Evolutionary conservation across 2,329 filamentous ascomycete species (phyloP).

Genomic region (Zymoseptoria passerinii): DNA sequence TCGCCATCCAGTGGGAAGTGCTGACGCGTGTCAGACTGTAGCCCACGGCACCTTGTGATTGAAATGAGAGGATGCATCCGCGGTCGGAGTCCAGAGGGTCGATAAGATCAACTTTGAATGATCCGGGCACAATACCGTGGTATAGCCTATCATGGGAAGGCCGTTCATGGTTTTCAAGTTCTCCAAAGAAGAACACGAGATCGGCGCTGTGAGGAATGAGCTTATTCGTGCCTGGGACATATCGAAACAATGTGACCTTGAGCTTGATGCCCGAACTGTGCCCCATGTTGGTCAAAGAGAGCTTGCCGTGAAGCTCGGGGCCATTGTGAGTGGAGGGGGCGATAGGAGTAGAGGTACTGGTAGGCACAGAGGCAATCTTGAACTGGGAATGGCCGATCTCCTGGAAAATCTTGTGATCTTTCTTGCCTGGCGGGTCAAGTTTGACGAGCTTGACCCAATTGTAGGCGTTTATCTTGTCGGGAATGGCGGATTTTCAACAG

Average conservation of each 20-base stretch:
- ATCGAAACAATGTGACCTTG: not conserved
- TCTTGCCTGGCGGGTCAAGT: not conserved
- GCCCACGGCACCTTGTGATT: not conserved
- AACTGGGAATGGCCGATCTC: not conserved
- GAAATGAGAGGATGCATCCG: not conserved
- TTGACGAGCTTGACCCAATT: not conserved
- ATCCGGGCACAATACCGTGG: not conserved
- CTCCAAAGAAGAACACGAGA: not conserved
- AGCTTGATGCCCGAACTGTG: not conserved
- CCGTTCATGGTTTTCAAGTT: not conserved
- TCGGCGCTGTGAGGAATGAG: not conserved
- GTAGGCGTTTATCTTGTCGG: no score
- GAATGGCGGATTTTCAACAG: not conserved
- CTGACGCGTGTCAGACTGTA: not conserved
- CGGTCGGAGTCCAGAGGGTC: not conserved
- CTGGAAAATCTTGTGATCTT: not conserved
- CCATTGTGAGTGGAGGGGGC: not conserved
- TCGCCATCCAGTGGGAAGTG: not conserved
- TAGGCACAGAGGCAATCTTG: not conserved
- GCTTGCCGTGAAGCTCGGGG: not conserved
- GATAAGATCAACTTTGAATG: not conserved
- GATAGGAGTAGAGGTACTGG: no score
- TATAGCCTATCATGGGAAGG: not conserved
- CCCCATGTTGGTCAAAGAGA: not conserved
- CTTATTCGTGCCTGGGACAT: not conserved